A percentile compares a stretch with the other conserved stretches of the same genome.
Evolutionary conservation across 768 basidiomycete genomes (phyloP).

Genomic region (Candolleomyces eurysporus): DNA sequence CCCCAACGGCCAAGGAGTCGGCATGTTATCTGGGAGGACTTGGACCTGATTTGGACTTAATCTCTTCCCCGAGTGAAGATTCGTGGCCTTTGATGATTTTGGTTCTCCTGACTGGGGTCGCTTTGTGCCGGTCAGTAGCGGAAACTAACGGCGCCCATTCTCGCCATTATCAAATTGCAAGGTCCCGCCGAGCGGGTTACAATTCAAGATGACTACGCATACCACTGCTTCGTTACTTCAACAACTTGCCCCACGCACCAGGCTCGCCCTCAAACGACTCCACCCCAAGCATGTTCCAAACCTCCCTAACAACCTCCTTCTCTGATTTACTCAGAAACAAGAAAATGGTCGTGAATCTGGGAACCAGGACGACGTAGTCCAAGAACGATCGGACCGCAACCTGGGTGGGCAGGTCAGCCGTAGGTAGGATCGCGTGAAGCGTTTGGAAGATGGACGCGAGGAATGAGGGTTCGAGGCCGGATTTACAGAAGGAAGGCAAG

Average conservation of each 20-base stretch:
- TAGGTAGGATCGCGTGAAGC: slow-evolving; percentile 34
- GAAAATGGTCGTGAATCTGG: slow-evolving; percentile 61
- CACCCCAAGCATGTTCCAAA: slow-evolving; percentile 43
- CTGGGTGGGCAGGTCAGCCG: slow-evolving; percentile 15
- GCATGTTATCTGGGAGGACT: too few relatives aligned
- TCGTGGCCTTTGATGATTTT: too few relatives aligned
- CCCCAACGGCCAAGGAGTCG: too few relatives aligned
- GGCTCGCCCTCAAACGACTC: slow-evolving; percentile 13
- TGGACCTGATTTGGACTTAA: too few relatives aligned
- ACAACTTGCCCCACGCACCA: background rate
- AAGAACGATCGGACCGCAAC: slow-evolving; percentile 45
- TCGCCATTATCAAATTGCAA: too few relatives aligned
- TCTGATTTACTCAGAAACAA: slow-evolving; percentile 62
- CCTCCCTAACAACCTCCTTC: slow-evolving; percentile 43
- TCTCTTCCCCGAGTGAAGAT: too few relatives aligned
- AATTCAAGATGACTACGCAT: too few relatives aligned
- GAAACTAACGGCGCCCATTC: too few relatives aligned
- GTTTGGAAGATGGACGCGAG: slow-evolving; percentile 57
- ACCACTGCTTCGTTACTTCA: background rate
- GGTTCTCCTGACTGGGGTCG: too few relatives aligned
- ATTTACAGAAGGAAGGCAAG: slow-evolving; percentile 64
- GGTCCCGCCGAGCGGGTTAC: too few relatives aligned
- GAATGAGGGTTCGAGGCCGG: slow-evolving; percentile 64
- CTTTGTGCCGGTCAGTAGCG: too few relatives aligned
- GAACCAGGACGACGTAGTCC: slow-evolving; percentile 48